Base-by-base conservation (phyloP, 805 yeast genomes). In the Kluyveromyces siamensis region DNA sequence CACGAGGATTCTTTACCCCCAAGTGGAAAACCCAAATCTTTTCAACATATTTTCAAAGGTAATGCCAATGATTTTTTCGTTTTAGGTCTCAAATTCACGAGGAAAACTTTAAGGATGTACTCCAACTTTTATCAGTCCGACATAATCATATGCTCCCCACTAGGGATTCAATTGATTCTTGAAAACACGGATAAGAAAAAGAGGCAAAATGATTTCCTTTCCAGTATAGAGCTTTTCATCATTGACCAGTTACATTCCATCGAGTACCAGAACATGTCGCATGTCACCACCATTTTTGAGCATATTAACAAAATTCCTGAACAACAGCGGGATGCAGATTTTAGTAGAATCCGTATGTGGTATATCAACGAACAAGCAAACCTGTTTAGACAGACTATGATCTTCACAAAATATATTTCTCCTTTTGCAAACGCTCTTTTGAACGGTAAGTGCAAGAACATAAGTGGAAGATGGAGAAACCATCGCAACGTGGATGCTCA, bases 191-290 rank as follows among this genome's bases (percentile, higher is more conserved):
- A 75, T 46, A 72, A 72, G 48, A 70, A 61, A 51, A 79, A 81
- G 60, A 72, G 83, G 50, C 88, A 84, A 55, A 77, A 75, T 48
- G 96, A 90, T 64, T 93, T 89, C 59, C 68, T 93, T 50, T 83
- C 95, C 35, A 89, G 97, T 1, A 87, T 93, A 55, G 99, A 93
- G 65, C 65, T 93, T 3, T 66, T 84, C 45, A 69, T 90, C 17
- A 67, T 88, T 38, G 99, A 93, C 66, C 87, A 86, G 58, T 80
- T 93, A 11, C 89, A 89, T 60, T 86, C 88, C 30, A 73, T 90
- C 54, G 85, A 87, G 60, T 85, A 84, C 85, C 99, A 93, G 67
- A 88, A 90, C 60, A 85, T 97, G 90, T 84, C 84, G 37, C 96
- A 91, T 67, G 75, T 93, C 8, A 81, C 82, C 14, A 75, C 81